Conservation (phyloP, 164 flowering plant genomes). For the Litsea cubeba region DNA sequence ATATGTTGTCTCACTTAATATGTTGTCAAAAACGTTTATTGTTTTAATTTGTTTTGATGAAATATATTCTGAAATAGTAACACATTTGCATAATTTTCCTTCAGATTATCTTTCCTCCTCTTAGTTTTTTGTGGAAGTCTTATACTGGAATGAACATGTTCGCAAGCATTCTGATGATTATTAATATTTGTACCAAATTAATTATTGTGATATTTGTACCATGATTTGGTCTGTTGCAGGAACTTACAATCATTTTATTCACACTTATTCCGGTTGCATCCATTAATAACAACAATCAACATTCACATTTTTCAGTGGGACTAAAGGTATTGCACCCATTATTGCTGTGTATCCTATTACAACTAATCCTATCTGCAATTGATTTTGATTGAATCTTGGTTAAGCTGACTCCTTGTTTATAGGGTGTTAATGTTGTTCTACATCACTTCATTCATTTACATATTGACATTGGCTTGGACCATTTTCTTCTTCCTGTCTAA, state of each 20-base stretch:
- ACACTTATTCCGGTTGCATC: slow-evolving; percentile 84
- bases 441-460: not conserved
- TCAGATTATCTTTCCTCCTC: too few species aligned
- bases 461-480: not conserved
- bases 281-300: slow-evolving; percentile 50
- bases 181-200: not conserved
- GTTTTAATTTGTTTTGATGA: too few species aligned
- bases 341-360: not conserved
- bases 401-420: not conserved
- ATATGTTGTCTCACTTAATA: too few species aligned
- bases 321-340: slow-evolving; percentile 53
- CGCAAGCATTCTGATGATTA: not conserved
- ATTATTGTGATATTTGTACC: not conserved
- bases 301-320: slow-evolving; percentile 59
- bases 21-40: too few species aligned
- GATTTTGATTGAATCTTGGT: not conserved
- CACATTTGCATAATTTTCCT: too few species aligned
- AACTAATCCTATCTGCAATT: not conserved
- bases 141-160: not conserved
- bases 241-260: slow-evolving; percentile 62
- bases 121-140: not conserved
- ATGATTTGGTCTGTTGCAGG: slow-evolving; percentile 41
- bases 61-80: too few species aligned
- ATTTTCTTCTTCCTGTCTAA: not conserved
- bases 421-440: not conserved